These are phyloP conservation scores for Scheffersomyces stipitis DNA, from an alignment of 805 yeast species.

Conservation along the genomic window DNA sequence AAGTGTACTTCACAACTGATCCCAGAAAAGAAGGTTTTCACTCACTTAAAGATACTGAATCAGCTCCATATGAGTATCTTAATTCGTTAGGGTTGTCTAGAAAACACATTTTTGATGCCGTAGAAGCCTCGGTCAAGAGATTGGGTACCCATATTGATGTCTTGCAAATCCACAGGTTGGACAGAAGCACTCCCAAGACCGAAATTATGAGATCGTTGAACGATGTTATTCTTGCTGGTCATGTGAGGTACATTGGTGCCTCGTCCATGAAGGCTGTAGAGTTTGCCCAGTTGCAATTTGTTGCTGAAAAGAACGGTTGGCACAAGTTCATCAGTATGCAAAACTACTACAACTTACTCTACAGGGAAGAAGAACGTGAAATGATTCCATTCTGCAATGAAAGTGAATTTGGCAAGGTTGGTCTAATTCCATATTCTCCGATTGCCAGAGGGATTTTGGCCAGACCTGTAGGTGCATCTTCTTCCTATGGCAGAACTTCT, in stretches of 20 bases:
- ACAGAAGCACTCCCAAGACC: constrained; percentile 43
- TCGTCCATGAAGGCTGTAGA: constrained; percentile 59
- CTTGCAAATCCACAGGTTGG: constrained; percentile 55
- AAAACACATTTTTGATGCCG: constrained; percentile 47
- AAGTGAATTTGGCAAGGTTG: constrained; percentile 46
- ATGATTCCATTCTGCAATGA: constrained; percentile 51
- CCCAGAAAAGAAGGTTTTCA: constrained; percentile 8
- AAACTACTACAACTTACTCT: constrained; percentile 53
- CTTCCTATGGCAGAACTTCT: constrained; percentile 4
- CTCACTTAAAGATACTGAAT: not conserved
- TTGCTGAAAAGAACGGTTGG: constrained; percentile 60
- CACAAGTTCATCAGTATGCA: constrained; percentile 61
- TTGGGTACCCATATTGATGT: constrained; percentile 54
- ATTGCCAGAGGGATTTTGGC: constrained; percentile 55
- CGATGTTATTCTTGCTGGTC: constrained; percentile 46
- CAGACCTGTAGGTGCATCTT: constrained; percentile 34
- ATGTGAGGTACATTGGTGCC: constrained; percentile 57
- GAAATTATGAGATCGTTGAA: constrained; percentile 58
- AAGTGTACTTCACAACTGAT: constrained; percentile 13
- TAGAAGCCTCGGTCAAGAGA: constrained; percentile 38
- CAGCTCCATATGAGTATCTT: constrained; percentile 5
- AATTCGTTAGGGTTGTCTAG: constrained; percentile 42
- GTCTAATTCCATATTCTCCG: constrained; percentile 63
- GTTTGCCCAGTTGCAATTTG: constrained; percentile 52
- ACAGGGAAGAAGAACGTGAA: constrained; percentile 66